Base-by-base conservation (phyloP, 2,329 filamentous ascomycete species). In the Xylariaceae sp. region DNA sequence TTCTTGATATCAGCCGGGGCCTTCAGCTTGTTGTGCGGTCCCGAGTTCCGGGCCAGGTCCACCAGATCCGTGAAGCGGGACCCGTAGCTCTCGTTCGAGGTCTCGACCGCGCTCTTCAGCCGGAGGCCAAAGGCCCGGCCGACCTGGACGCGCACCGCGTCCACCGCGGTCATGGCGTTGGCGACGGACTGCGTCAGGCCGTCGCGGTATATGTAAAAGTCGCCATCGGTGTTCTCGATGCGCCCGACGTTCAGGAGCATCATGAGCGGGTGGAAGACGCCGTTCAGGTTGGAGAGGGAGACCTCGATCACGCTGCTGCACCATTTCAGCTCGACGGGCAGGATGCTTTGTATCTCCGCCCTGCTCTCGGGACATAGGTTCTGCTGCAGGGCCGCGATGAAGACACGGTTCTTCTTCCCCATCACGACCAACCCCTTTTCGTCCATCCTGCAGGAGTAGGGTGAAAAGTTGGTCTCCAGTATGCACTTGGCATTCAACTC, bases 151-250 rank as follows among this genome's bases (percentile, higher is more conserved):
- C 47, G 41, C 24, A 44, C 47, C 13, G 43, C 36, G 19, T 49
- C 47, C 34, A 49, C 39, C 16, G 24, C 24, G 17, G 45, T 32
- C 47, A 49, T 49, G 22, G 44, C 39, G 13, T 41, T 49, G 12
- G 47, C 41, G 16, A 49, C 47, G 8, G 47, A 36, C 2, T 37
- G 44, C 4, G 44, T 47, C 41, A 49, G 44, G 19, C 47, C 47
- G 37, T 49, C 29, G 28, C 39, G 41, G 22, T 49, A 49, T 29
- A 47, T 43, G 32, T 44, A 49, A 28, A 49, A 49, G 12, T 49
- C 44, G 6, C 47, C 47, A n/a, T 42, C 37, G 4, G 44, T 47
- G 22, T 44, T 39, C 30, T 49, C 47, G 13, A 49, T 44, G 41
- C 47, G 44, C 9, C 47, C 47, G 0, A 44, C 39, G 19, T 49